Conservation (phyloP, 106 monocot species). For the Dendrobium huoshanense region DNA sequence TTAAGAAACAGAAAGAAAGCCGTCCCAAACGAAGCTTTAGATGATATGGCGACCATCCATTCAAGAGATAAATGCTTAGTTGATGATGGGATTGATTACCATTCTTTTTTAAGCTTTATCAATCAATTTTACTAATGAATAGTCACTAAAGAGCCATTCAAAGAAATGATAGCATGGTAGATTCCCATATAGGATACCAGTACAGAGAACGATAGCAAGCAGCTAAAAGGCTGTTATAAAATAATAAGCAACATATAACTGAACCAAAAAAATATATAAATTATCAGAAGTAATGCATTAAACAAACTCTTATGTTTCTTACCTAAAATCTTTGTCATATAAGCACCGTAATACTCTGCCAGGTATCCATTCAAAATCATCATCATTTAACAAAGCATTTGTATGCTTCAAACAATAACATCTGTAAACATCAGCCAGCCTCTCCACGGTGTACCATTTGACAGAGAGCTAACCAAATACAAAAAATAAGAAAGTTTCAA, state of each 20-base stretch:
- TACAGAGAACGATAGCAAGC: too few relatives aligned
- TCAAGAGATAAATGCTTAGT: neutral
- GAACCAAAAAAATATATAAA: neutral
- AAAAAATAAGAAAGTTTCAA: conserved; percentile 2
- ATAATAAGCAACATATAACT: neutral
- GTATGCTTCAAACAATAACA: conserved; percentile 46
- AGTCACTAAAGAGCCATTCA: neutral
- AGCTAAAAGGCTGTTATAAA: neutral
- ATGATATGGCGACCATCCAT: neutral
- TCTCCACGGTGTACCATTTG: conserved; percentile 84
- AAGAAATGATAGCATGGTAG: too few relatives aligned
- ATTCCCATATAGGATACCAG: too few relatives aligned
- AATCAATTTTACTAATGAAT: neutral
- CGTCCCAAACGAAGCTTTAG: neutral
- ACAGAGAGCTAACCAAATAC: conserved; percentile 51
- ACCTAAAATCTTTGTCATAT: conserved; percentile 99
- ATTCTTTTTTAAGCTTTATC: neutral
- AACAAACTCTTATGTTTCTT: conserved; percentile 6
- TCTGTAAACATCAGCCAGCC: conserved; percentile 70
- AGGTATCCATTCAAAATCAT: conserved; percentile 86
- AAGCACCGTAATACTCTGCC: conserved; percentile 93
- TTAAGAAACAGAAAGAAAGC: too few relatives aligned
- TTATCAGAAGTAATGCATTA: neutral
- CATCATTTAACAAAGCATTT: conserved; percentile 36
- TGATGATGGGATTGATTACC: neutral